Evolutionary conservation across 1,284 basidiomycete species (phyloP).

Genomic region (Inonotus obliquus): DNA sequence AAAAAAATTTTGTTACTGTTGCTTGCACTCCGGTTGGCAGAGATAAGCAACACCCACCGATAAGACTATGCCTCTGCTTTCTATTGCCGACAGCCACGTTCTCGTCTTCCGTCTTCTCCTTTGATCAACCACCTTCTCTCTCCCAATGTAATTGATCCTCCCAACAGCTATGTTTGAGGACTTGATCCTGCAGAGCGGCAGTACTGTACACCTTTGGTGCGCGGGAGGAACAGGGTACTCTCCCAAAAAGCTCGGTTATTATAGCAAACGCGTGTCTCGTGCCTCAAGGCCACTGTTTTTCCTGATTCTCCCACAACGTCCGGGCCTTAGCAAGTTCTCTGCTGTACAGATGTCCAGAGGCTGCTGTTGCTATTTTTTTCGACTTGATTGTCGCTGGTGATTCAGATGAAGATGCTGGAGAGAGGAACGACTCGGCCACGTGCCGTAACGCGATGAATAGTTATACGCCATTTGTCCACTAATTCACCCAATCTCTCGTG

Average conservation of each 20-base stretch:
- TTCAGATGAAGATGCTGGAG: neutral
- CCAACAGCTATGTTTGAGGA: too few relatives aligned
- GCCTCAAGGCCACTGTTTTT: neutral
- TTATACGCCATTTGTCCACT: neutral
- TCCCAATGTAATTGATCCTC: neutral
- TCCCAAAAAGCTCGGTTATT: neutral
- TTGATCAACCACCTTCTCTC: neutral
- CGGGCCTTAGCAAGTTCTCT: neutral
- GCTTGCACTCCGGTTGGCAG: slow-evolving; percentile 13
- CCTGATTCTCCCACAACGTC: neutral
- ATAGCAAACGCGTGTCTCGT: neutral
- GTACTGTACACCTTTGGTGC: neutral
- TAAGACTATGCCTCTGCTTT: neutral
- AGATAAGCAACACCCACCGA: slow-evolving; percentile 12
- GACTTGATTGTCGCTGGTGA: neutral
- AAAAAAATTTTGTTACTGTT: too few relatives aligned
- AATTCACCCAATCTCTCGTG: neutral
- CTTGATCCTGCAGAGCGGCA: too few relatives aligned
- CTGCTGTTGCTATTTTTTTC: neutral
- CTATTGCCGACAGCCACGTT: neutral
- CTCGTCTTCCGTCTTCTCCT: neutral
- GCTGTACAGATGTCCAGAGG: neutral
- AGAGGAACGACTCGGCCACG: neutral
- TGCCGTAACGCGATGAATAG: neutral
- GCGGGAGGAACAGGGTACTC: neutral